Percentiles rank a stretch among this genome's conserved stretches.
phyloP scores from a whole-genome alignment of 768 basidiomycete genomes.

The Rhodotorula graminis region DNA sequence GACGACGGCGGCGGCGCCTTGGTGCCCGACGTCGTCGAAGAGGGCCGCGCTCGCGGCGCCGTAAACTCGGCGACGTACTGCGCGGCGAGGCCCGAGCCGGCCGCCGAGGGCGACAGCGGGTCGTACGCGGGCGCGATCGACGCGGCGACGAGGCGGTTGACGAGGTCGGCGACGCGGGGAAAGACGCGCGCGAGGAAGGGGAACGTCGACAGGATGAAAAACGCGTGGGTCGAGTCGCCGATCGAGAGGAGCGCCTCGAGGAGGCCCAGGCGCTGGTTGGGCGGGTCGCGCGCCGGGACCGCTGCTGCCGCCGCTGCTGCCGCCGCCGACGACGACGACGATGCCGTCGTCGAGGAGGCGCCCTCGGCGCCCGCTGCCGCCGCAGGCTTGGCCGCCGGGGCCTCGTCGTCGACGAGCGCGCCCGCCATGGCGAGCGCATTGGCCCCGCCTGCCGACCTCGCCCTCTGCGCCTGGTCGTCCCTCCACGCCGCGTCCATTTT shows the following conservation, averaged over 20 bases:
- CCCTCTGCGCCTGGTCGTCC: slow-evolving; percentile 59
- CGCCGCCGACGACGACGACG: slow-evolving; percentile 1
- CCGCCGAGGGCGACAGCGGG: slow-evolving; percentile 1
- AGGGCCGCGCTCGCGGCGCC: not conserved
- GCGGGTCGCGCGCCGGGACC: slow-evolving; percentile 44
- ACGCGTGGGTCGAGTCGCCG: slow-evolving; percentile 72
- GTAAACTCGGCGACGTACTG: slow-evolving; percentile 24
- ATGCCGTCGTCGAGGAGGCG: not conserved
- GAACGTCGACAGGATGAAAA: slow-evolving; percentile 72
- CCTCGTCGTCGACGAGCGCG: slow-evolving; percentile 57
- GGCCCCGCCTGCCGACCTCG: slow-evolving; percentile 51
- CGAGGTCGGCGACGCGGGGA: slow-evolving; percentile 77
- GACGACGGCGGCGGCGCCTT: slow-evolving; percentile 12
- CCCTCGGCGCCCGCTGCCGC: not conserved
- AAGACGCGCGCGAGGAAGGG: slow-evolving; percentile 79
- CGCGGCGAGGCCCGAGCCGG: not conserved
- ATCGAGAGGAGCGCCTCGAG: slow-evolving; percentile 74
- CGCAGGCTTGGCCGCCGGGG: slow-evolving; percentile 24
- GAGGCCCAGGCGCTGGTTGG: slow-evolving; percentile 76
- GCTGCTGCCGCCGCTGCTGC: slow-evolving; percentile 18
- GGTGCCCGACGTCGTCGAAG: slow-evolving; percentile 8
- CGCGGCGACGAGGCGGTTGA: slow-evolving; percentile 67
- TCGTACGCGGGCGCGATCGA: slow-evolving; percentile 67
- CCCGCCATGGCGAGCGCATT: slow-evolving; percentile 81
- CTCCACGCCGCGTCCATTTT: slow-evolving; percentile 62